Evolutionary conservation across 139 green algal species (phyloP).

Genomic region (Chlamydomonas sp.): DNA sequence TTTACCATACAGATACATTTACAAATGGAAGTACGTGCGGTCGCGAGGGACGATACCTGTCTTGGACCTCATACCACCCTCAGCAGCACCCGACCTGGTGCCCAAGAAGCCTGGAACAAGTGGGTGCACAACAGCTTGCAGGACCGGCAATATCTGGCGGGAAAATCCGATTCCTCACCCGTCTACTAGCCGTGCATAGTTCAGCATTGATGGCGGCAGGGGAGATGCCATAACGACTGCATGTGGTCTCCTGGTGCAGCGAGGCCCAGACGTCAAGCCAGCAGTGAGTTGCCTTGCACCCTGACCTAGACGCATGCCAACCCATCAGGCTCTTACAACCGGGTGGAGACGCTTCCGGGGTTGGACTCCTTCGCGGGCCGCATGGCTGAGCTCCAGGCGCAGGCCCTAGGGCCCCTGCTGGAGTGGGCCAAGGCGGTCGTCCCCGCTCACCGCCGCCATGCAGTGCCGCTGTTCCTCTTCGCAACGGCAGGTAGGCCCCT

Average conservation of each 20-base stretch:
- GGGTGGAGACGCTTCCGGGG: slow-evolving; percentile 90
- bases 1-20: slow-evolving; percentile 42
- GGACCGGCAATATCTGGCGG: neutral
- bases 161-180: no score
- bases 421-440: slow-evolving; percentile 84
- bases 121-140: neutral
- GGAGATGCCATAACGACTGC: neutral
- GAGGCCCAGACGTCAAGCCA: neutral
- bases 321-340: slow-evolving; percentile 75
- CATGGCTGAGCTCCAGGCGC: slow-evolving; percentile 17
- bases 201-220: no score
- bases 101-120: slow-evolving; percentile 22
- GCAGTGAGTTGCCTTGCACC: neutral
- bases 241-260: neutral
- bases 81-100: slow-evolving; percentile 19
- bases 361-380: slow-evolving; percentile 73
- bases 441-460: slow-evolving; percentile 39
- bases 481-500: slow-evolving; percentile 61
- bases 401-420: slow-evolving; percentile 78
- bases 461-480: slow-evolving; percentile 80
- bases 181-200: neutral
- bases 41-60: neutral
- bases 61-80: slow-evolving; percentile 18
- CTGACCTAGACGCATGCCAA: neutral
- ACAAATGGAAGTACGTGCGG: slow-evolving; percentile 28